Evolutionary conservation across 331 rosid species (phyloP), one percentile per base, ranked within the genome.

Genomic region (Spiraea crenata): DNA sequence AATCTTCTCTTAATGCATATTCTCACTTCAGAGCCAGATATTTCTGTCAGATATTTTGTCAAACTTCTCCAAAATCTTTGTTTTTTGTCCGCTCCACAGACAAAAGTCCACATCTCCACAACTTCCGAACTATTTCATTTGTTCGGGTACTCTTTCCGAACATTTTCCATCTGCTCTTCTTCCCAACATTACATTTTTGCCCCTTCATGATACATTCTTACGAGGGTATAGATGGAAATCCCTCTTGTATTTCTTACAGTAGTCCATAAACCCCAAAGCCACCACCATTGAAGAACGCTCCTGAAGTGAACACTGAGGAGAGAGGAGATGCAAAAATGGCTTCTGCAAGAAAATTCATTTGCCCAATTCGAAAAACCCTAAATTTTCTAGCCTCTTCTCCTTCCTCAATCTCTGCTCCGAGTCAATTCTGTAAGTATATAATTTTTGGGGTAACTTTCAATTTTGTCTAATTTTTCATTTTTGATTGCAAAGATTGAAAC

Each of bases 351-450:
- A 76, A 65, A 60, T 57, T 83, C 17, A 69, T 80, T 63, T 61
- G 48, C 57, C 83, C 81, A 46, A 7, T 80, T 19, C 72, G 62
- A 13, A 82, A 67, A 45, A 74, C 79, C 55, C 62, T 75, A 3
- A 44, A 48, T 62, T 14, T 46, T 7, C 31, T 67, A 7, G 58
- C 73, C 56, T 74, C 80, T 17, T 74, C 84, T 7, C 11, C 2
- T 69, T 35, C 80, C 17, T 58, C 76, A 42, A 56, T 64, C 49
- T 56, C 73, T 65, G 73, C 45, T 54, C 17, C 74, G 4, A 70
- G 69, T 67, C 82, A 59, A 12, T 63, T 74, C 54, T 50, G 87
- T 80, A 71, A 61, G 71, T 71, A 57, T 0, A 25, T 2, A 25
- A 8, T 40, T 69, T 46, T 62, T 31, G 39, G 41, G 17, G 34